Percentiles rank a stretch among this genome's conserved stretches.
phyloP scores from a whole-genome alignment of 2,329 filamentous ascomycete species.

The Verticillium zaregamsianum region DNA sequence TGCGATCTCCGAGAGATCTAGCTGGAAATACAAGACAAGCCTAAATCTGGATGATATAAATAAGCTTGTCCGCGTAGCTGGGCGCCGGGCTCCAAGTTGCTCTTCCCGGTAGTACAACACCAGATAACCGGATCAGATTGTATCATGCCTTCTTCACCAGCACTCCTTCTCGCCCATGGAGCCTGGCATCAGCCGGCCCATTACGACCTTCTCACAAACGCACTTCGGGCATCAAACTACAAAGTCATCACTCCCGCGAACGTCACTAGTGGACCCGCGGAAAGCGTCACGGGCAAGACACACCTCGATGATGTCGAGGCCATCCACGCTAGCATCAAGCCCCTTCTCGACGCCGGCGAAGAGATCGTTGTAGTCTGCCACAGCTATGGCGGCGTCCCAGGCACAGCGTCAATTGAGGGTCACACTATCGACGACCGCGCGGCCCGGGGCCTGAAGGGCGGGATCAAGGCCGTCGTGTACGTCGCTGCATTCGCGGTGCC shows the following conservation, averaged over 20 bases:
- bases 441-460: slow-evolving; percentile 18
- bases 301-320: background rate
- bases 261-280: background rate
- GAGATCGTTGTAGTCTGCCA: slow-evolving; percentile 15
- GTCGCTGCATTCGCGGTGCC: slow-evolving; percentile 21
- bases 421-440: slow-evolving; percentile 19
- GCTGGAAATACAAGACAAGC: too few species aligned
- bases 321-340: background rate
- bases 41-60: too few species aligned
- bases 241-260: background rate
- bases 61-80: too few species aligned
- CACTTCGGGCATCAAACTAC: background rate
- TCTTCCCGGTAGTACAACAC: background rate
- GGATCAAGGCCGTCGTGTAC: slow-evolving; percentile 22
- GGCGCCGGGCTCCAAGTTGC: background rate
- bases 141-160: background rate
- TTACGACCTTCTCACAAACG: background rate
- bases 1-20: background rate
- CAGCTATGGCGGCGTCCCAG: slow-evolving; percentile 25
- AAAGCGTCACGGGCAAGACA: background rate
- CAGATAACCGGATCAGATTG: background rate
- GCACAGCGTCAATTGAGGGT: slow-evolving; percentile 19
- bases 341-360: background rate
- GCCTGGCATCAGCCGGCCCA: background rate
- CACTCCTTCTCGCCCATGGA: background rate